These are phyloP conservation scores for Boletellus deceptivus DNA, from an alignment of 1,284 basidiomycete genomes.

Conservation along the genomic window DNA sequence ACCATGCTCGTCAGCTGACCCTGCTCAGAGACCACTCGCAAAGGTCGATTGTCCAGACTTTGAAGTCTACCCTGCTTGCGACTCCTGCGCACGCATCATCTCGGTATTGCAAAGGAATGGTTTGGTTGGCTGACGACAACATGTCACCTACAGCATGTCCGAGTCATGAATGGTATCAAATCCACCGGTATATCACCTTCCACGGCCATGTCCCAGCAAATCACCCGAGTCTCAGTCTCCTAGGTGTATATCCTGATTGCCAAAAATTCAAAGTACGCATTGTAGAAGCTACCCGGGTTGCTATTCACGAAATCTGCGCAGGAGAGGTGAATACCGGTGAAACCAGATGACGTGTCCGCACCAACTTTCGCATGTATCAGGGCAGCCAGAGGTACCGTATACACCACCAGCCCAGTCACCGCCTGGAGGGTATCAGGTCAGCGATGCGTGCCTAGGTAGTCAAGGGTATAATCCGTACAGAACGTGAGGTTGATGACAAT, in stretches of 20 bases:
- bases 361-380: conserved; percentile 29
- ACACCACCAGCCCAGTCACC: conserved; percentile 42
- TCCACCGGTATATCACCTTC: conserved; percentile 8
- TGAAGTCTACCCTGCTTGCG: background rate
- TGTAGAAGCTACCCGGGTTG: conserved; percentile 45
- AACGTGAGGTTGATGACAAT: conserved; percentile 42
- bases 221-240: background rate
- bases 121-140: too few relatives aligned
- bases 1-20: too few relatives aligned
- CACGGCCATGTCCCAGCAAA: background rate
- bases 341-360: conserved; percentile 1
- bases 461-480: conserved; percentile 22
- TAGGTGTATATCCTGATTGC: conserved; percentile 45
- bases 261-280: conserved; percentile 55
- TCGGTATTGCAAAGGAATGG: background rate
- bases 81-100: background rate
- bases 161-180: conserved; percentile 12
- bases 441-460: background rate
- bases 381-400: conserved; percentile 35
- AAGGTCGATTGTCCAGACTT: too few relatives aligned
- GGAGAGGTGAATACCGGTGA: background rate
- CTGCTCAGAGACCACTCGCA: too few relatives aligned
- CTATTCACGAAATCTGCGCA: conserved; percentile 26
- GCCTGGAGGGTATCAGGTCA: conserved; percentile 21
- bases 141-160: background rate